A percentile compares a stretch with the other conserved stretches of the same genome.
These are phyloP conservation scores for Aspergillus sp. DNA, from an alignment of 2,329 filamentous ascomycete species.

Conservation along the genomic window DNA sequence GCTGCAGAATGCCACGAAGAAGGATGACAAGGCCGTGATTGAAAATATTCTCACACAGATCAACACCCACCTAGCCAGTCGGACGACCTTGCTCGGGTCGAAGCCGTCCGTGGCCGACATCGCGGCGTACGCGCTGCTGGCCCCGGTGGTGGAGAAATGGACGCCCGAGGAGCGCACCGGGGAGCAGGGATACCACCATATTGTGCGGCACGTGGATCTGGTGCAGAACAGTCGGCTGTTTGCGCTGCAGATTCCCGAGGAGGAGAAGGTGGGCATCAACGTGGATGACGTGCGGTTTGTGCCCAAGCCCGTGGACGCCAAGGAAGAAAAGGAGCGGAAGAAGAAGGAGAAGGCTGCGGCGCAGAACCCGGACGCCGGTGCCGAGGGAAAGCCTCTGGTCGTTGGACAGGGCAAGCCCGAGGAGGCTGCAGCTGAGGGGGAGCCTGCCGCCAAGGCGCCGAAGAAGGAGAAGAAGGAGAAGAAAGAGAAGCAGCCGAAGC, in stretches of 20 bases:
- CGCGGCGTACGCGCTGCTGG: conserved; percentile 69
- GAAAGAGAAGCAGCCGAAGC: conserved; percentile 79
- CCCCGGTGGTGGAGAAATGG: conserved; percentile 70
- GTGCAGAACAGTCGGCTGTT: conserved; percentile 77
- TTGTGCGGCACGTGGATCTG: conserved; percentile 86
- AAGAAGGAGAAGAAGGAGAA: conserved; percentile 71
- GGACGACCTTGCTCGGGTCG: conserved; percentile 77
- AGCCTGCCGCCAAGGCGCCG: conserved; percentile 33
- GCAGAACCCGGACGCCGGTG: conserved; percentile 15
- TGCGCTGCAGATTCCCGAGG: conserved; percentile 57
- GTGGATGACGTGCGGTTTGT: conserved; percentile 72
- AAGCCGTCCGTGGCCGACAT: conserved; percentile 86
- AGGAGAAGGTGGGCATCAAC: conserved; percentile 70
- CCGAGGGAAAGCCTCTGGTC: conserved; percentile 25
- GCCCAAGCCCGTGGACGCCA: conserved; percentile 79
- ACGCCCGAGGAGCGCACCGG: conserved; percentile 78
- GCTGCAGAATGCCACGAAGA: conserved; percentile 45
- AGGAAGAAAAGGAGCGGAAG: conserved; percentile 90
- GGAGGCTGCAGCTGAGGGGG: conserved; percentile 17
- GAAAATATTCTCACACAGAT: conserved; percentile 64
- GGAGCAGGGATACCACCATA: conserved; percentile 78
- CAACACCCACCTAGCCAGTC: conserved; percentile 77
- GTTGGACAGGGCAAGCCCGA: conserved; percentile 33
- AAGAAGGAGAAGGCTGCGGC: conserved; percentile 79
- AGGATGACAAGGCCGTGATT: conserved; percentile 46